Conservation (phyloP, 495 filamentous ascomycete genomes). For the Podospora conica region DNA sequence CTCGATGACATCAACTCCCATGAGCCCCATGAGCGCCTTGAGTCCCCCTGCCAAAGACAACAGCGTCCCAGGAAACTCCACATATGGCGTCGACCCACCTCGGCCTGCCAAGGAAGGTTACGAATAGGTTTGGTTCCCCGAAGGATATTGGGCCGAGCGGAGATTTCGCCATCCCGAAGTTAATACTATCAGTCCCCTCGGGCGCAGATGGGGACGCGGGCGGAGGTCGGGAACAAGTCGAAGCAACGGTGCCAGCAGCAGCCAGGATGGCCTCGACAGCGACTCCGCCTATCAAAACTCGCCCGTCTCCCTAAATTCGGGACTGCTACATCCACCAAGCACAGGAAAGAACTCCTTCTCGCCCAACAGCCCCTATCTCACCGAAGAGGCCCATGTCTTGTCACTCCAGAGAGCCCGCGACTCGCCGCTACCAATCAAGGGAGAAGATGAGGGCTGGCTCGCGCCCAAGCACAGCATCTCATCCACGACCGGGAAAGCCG, state of each 20-base stretch:
- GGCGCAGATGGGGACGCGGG: slow-evolving; percentile 33
- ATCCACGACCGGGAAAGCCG: neutral
- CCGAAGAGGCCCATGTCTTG: slow-evolving; percentile 34
- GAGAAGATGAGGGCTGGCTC: slow-evolving; percentile 15
- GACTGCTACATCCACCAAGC: neutral
- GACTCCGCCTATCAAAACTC: slow-evolving; percentile 8
- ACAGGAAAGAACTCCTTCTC: neutral
- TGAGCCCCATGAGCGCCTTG: neutral
- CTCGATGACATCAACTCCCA: neutral
- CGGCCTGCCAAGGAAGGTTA: slow-evolving; percentile 42
- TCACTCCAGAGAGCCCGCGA: slow-evolving; percentile 23
- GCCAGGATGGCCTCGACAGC: slow-evolving; percentile 16
- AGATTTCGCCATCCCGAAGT: slow-evolving; percentile 22
- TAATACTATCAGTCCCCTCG: slow-evolving; percentile 8
- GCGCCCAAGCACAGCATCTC: slow-evolving; percentile 9
- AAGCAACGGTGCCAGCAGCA: slow-evolving; percentile 22
- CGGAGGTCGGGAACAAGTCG: slow-evolving; percentile 30
- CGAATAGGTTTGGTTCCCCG: slow-evolving; percentile 53
- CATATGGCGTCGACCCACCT: slow-evolving; percentile 37
- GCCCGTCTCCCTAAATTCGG: slow-evolving; percentile 17
- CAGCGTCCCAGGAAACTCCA: neutral
- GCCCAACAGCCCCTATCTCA: slow-evolving; percentile 25
- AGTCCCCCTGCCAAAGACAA: neutral
- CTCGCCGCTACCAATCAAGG: neutral
- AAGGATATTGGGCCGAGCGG: slow-evolving; percentile 51